phyloP scores from a whole-genome alignment of 31 red algal species.

The Odonthalia washingtoniensis region DNA sequence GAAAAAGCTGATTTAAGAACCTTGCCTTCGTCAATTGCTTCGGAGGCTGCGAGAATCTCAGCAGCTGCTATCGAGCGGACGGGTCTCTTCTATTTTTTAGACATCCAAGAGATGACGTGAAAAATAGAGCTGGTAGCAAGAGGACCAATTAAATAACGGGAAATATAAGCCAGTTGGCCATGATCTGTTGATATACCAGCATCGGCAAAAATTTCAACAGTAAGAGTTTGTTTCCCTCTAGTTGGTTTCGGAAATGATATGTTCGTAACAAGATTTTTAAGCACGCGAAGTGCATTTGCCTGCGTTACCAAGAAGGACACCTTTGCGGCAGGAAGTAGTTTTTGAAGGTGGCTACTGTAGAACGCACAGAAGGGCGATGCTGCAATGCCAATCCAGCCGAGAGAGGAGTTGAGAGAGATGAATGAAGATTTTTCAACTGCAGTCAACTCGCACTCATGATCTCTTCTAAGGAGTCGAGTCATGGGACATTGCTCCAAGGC shows the following conservation, averaged over 20 bases:
- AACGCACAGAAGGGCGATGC: not conserved
- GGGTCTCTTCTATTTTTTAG: not conserved
- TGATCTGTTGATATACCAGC: not conserved
- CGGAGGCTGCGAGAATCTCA: not conserved
- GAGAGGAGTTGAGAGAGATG: conserved; percentile 1
- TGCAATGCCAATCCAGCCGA: not conserved
- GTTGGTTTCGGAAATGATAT: not conserved
- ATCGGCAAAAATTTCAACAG: not conserved
- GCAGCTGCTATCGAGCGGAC: too few relatives aligned
- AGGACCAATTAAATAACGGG: conserved; percentile 4
- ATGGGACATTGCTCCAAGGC: not conserved
- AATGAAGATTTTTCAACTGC: not conserved
- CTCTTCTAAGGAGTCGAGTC: not conserved
- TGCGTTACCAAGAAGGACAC: not conserved
- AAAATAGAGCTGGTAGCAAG: not conserved
- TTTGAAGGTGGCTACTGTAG: not conserved
- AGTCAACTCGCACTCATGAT: too few relatives aligned
- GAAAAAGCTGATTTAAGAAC: too few relatives aligned
- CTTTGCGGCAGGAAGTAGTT: not conserved
- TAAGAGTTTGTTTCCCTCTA: not conserved
- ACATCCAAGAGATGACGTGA: not conserved
- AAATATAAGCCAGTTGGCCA: too few relatives aligned
- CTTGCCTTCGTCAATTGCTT: not conserved
- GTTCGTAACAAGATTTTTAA: not conserved
- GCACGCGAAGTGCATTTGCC: not conserved